Base-by-base conservation (phyloP, 2,329 filamentous ascomycete genomes). In the Teratosphaeria epicoccoides region DNA sequence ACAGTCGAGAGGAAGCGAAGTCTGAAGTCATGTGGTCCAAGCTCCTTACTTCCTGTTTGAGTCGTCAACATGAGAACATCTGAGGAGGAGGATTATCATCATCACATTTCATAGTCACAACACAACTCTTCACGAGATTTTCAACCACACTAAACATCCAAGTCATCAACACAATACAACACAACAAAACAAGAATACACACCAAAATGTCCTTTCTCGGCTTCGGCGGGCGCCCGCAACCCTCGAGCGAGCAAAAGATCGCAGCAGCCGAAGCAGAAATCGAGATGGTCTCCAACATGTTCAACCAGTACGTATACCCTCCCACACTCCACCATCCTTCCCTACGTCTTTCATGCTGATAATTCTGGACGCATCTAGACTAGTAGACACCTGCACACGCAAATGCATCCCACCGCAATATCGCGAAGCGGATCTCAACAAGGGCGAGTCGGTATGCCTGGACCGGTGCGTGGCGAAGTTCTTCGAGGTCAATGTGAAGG, bases 401-500 rank as follows among this genome's bases (percentile, higher is more conserved):
- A 98, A 98, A 78, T 98, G 93, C 75, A 81, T 98, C 62, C 91
- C 91, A 57, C 78, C 76, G 66, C 83, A 91, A 65, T 98, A 97
- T 82, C 88, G 89, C 70, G 93, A 98, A 76, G 83, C 81, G 70
- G 91, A 98, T 64, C 83, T 98, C 66, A 95, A 96, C 82, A 98
- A 98, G 77, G 94, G 90, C 78, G 93, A 98, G 75, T 89, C 86
- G 62, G 93, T 98, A 63, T 98, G 94, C 76, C 83, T 98, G 63
- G 93, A 98, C 76, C 88, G 93, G 66, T 98, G 94, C 75, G 87
- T 94, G 53, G 81, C 87, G 68, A 98, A 98, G 77, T 98, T 97
- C 78, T 96, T 98, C 75, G 91, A 97, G 64, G 90, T 95, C 66
- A 95, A 95, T 71, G 83, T 95, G 77, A 97, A 96, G 78, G 88